phyloP scores from a whole-genome alignment of 2,329 filamentous ascomycete species.

The Daldinia sp. region DNA sequence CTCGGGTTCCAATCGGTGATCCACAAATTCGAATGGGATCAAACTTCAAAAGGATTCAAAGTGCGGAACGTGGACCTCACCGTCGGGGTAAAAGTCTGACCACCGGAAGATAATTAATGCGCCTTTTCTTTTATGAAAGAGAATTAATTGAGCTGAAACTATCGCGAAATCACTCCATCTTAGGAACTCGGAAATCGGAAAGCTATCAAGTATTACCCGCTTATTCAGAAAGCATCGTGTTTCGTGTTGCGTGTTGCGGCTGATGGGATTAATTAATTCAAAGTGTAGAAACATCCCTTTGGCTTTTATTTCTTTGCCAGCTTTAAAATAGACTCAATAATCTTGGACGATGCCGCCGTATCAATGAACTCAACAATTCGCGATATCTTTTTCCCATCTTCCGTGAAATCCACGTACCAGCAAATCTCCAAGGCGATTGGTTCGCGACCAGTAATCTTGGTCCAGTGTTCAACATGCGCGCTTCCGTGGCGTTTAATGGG shows the following conservation, averaged over 20 bases:
- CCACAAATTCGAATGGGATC: slow-evolving; percentile 7
- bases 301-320: background rate
- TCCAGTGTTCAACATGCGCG: slow-evolving; percentile 17
- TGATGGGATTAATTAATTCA: no score
- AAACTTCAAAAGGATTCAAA: background rate
- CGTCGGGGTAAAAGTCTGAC: slow-evolving; percentile 24
- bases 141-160: background rate
- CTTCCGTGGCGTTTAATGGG: slow-evolving; percentile 15
- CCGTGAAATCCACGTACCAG: slow-evolving; percentile 30
- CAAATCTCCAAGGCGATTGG: slow-evolving; percentile 22
- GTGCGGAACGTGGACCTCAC: background rate
- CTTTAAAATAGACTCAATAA: slow-evolving; percentile 6
- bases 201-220: no score
- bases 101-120: slow-evolving; percentile 16
- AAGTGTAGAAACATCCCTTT: no score
- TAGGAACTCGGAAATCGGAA: background rate
- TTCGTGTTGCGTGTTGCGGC: no score
- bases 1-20: background rate
- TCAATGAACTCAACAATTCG: slow-evolving; percentile 27
- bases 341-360: background rate
- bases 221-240: no score
- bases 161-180: background rate
- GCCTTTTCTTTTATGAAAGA: background rate
- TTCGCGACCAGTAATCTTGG: slow-evolving; percentile 1
- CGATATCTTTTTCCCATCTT: slow-evolving; percentile 27